A percentile compares a stretch with the other conserved stretches of the same genome.
phyloP scores from a whole-genome alignment of 495 filamentous ascomycete species.

The Penicillium longicatenatum region DNA sequence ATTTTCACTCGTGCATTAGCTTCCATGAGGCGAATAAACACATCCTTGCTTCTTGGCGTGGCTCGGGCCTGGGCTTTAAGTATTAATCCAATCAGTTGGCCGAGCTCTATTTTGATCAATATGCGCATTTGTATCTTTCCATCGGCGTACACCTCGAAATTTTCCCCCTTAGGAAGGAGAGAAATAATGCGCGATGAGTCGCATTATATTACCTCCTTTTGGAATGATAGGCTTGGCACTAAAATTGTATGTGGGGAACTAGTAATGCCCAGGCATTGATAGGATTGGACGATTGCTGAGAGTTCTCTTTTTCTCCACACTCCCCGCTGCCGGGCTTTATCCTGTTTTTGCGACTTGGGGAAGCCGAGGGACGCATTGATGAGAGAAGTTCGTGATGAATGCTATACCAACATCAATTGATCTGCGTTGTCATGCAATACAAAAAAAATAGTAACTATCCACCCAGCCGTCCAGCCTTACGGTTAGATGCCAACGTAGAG shows the following conservation, averaged over 20 bases:
- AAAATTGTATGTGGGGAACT: not conserved
- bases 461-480: no score
- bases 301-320: no score
- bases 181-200: not conserved
- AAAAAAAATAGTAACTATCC: no score
- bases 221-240: not conserved
- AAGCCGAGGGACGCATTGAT: no score
- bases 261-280: slow-evolving; percentile 1
- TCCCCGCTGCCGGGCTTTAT: no score
- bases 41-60: not conserved
- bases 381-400: no score
- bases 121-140: not conserved
- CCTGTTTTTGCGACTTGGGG: no score
- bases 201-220: not conserved
- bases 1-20: not conserved
- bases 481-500: no score
- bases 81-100: not conserved
- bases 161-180: not conserved
- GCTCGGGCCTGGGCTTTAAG: not conserved
- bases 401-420: no score
- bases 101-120: not conserved
- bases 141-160: not conserved
- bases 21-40: not conserved
- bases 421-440: no score
- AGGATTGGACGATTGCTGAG: not conserved